Evolutionary conservation across 2,329 filamentous ascomycete genomes (phyloP).

Genomic region (Phialophora chinensis): DNA sequence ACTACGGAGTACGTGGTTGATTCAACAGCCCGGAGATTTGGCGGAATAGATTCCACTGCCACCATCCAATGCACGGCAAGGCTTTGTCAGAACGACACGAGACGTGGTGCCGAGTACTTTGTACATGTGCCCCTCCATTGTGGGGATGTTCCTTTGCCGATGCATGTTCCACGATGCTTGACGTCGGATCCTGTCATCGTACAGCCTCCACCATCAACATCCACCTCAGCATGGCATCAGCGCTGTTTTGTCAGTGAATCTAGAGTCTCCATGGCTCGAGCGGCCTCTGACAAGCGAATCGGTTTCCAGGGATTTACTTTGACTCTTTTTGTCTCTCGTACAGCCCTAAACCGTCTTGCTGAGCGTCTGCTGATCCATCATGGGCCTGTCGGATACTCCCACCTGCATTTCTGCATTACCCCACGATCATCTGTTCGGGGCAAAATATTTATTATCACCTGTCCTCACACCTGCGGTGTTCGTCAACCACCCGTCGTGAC

Average conservation of each 20-base stretch:
- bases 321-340: too few species aligned
- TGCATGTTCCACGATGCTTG: not conserved
- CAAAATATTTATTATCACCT: not conserved
- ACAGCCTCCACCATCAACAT: slow-evolving; percentile 7
- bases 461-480: not conserved
- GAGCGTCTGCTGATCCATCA: not conserved
- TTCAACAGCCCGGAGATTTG: not conserved
- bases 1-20: too few species aligned
- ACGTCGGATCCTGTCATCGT: not conserved
- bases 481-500: not conserved
- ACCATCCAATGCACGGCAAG: slow-evolving; percentile 1
- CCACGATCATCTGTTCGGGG: slow-evolving; percentile 8
- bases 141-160: slow-evolving; percentile 16
- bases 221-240: not conserved
- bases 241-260: not conserved
- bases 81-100: not conserved
- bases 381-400: slow-evolving; percentile 14
- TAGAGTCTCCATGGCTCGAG: not conserved
- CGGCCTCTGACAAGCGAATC: not conserved
- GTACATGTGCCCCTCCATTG: slow-evolving; percentile 13
- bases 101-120: not conserved
- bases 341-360: not conserved
- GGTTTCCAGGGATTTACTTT: not conserved
- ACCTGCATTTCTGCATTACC: slow-evolving; percentile 9
- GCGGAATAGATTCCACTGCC: slow-evolving; percentile 29